These are phyloP conservation scores for Candida methanosorbosa DNA, from an alignment of 805 yeast species.

Conservation along the genomic window DNA sequence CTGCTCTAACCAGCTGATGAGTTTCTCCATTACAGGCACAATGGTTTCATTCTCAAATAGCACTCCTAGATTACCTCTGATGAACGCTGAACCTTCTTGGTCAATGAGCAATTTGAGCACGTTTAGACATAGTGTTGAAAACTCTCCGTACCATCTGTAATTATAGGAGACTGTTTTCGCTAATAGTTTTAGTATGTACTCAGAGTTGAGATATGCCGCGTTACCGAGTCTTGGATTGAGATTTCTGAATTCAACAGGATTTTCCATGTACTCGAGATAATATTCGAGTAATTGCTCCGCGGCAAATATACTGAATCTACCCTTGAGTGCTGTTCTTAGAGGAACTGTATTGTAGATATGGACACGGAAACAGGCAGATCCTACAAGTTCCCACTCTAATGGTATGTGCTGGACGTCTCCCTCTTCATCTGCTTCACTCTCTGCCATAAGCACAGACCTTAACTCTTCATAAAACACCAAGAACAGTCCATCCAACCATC, in stretches of 20 bases:
- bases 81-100: constrained; percentile 28
- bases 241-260: constrained; percentile 13
- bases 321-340: constrained; percentile 42
- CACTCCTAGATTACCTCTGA: constrained; percentile 31
- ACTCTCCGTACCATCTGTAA: constrained; percentile 55
- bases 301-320: constrained; percentile 56
- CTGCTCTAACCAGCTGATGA: constrained; percentile 22
- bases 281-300: constrained; percentile 41
- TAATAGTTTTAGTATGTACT: constrained; percentile 32
- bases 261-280: constrained; percentile 21
- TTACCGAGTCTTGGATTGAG: constrained; percentile 11
- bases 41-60: constrained; percentile 20
- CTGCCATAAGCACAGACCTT: constrained; percentile 64
- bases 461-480: constrained; percentile 64
- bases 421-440: constrained; percentile 13
- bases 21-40: constrained; percentile 16
- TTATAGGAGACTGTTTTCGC: constrained; percentile 52
- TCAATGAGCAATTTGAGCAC: constrained; percentile 27
- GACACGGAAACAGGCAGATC: constrained; percentile 41
- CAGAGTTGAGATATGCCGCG: constrained; percentile 11
- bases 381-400: constrained; percentile 68
- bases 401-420: constrained; percentile 42
- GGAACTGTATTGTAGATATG: constrained; percentile 44
- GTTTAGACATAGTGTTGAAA: constrained; percentile 34
- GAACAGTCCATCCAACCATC: constrained; percentile 66